Conservation (phyloP, 1,139 yeast genomes). For the Kurtzmaniella natalensis region DNA sequence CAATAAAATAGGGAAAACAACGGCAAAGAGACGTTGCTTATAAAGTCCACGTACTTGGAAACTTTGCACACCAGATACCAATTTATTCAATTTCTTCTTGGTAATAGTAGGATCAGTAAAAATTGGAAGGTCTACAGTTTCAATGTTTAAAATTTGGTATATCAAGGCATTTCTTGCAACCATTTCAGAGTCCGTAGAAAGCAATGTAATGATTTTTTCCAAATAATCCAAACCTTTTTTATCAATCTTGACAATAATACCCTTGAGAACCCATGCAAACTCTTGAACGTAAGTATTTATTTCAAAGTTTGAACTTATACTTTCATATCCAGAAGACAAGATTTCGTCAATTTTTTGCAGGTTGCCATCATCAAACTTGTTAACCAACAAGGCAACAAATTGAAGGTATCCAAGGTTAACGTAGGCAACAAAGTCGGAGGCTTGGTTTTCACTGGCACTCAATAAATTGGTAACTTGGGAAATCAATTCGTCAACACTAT, state of each 20-base stretch:
- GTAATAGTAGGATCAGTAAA: constrained; percentile 38
- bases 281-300: constrained; percentile 43
- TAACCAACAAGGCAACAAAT: constrained; percentile 52
- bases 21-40: constrained; percentile 73
- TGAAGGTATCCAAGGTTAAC: constrained; percentile 57
- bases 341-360: constrained; percentile 9
- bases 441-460: neutral
- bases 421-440: constrained; percentile 11
- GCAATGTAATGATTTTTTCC: constrained; percentile 34
- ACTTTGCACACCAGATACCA: constrained; percentile 49
- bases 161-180: constrained; percentile 29
- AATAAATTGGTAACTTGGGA: neutral
- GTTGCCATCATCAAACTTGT: constrained; percentile 29
- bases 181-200: constrained; percentile 31
- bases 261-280: constrained; percentile 68
- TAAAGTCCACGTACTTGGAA: constrained; percentile 61
- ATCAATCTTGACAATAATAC: constrained; percentile 58
- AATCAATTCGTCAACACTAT: neutral
- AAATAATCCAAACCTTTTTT: constrained; percentile 38
- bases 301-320: neutral
- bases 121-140: constrained; percentile 62
- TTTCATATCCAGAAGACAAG: neutral
- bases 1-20: constrained; percentile 47
- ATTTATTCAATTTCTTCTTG: constrained; percentile 18
- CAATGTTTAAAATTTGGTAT: constrained; percentile 41